Evolutionary conservation across 202 grass and related monocot genomes (phyloP), one percentile per base, ranked within the genome.

Genomic region (Eragrostis tef): DNA sequence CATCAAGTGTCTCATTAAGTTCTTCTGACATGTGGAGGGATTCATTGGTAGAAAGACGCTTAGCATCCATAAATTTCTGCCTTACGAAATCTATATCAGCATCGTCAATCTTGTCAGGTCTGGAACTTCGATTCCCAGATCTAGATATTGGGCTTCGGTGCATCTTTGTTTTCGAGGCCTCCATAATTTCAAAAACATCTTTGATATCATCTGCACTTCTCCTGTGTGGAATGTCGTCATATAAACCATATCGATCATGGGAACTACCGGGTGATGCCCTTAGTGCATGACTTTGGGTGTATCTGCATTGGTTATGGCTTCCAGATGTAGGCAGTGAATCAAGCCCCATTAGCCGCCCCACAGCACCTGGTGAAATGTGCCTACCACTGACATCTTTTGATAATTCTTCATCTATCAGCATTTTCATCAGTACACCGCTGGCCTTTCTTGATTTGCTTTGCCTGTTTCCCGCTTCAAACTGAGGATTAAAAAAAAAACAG

Each of bases 131-230:
- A 83, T 69, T 85, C 73, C 41, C 60, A 82, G 74, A 78, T 80
- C 56, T 73, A 74, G 71, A 64, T 83, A 63, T 81, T 42, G 85
- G 78, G 48, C 78, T 92, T 59, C 75, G 82, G 58, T 90, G 74
- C 47, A 53, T 80, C 70, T 90, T 99, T 63, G 84, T 67, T 87
- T 89, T 90, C 77, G 79, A 77, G 16, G 56, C 78, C 64, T 96
- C 97, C 67, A 85, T 93, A 57, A 93, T 88, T 90, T 99, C 93
- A 75, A 96, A 99, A 85, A 99, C 91, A 87, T 96, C 93, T 72
- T 92, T 96, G 61, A 90, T 83, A 71, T 90, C 89, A 84, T 96
- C 71, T 70, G 46, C 63, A 61, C 84, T 83, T 78, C 71, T 87
- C 46, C 82, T 82, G 22, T 74, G 78, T 42, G 79, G 83, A 83